Evolutionary conservation across 2,329 filamentous ascomycete genomes (phyloP).

Genomic region (Penicillium sp.): DNA sequence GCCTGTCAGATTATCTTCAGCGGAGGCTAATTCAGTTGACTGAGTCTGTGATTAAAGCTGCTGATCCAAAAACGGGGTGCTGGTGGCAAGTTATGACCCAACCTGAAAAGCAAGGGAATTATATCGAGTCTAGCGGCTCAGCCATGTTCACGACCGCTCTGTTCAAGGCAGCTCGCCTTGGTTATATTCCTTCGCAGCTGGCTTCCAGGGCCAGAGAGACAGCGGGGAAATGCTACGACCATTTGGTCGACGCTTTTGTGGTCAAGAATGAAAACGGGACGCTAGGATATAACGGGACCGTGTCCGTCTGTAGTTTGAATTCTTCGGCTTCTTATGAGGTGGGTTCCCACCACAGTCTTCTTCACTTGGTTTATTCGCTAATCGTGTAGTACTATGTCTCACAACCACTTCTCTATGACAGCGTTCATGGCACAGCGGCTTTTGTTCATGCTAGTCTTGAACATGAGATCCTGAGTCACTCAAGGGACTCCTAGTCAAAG

Average conservation of each 20-base stretch:
- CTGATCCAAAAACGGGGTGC: slow-evolving; percentile 51
- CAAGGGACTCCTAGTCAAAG: neutral
- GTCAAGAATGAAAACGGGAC: slow-evolving; percentile 54
- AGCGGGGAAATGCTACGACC: slow-evolving; percentile 39
- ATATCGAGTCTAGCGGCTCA: slow-evolving; percentile 63
- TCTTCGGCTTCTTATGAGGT: slow-evolving; percentile 57
- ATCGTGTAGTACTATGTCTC: slow-evolving; percentile 29
- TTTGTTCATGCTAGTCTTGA: slow-evolving; percentile 33
- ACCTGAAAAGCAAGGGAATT: slow-evolving; percentile 57
- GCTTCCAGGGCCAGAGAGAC: slow-evolving; percentile 20
- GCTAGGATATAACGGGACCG: slow-evolving; percentile 57
- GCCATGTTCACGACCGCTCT: slow-evolving; percentile 63
- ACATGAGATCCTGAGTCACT: slow-evolving; percentile 18
- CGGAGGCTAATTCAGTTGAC: slow-evolving; percentile 49
- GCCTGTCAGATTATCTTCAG: slow-evolving; percentile 27
- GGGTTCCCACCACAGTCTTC: slow-evolving; percentile 20
- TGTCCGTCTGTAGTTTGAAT: slow-evolving; percentile 56
- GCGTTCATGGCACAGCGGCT: slow-evolving; percentile 29
- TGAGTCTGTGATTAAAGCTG: slow-evolving; percentile 46
- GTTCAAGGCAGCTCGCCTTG: slow-evolving; percentile 51
- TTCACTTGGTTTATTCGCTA: neutral
- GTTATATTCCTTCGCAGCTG: slow-evolving; percentile 14
- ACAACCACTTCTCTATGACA: slow-evolving; percentile 30
- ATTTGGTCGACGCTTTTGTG: slow-evolving; percentile 52
- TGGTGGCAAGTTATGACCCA: slow-evolving; percentile 65